Base-by-base conservation (phyloP, 2,329 filamentous ascomycete genomes). In the Colletotrichum noveboracense region DNA sequence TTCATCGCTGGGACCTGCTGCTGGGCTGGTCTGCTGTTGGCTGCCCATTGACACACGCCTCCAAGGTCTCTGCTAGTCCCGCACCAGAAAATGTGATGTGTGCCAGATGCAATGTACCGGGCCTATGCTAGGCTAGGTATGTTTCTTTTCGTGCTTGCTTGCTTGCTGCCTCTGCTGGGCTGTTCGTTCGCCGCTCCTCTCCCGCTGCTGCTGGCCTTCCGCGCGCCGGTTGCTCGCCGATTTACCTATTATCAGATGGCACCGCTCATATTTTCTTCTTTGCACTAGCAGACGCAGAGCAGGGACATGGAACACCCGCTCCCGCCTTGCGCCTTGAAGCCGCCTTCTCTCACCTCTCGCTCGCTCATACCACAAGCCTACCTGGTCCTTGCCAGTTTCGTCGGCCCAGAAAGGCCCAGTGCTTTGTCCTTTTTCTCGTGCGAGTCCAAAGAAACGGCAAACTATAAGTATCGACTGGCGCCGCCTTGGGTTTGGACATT, bases 381-480 rank as follows among this genome's bases (percentile, higher is more conserved):
- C 62, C 73, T 55, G 73, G 70, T 75, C 73, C 73, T 73, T 75
- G 73, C 64, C 73, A 55, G 43, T 55, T 43, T 61, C 26, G 30
- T 55, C 68, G 61, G 67, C 18, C 66, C 32, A 58, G 58, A 58
- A 21, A 55, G n/a, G 26, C 36, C 61, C 62, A 67, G 73, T 75
- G 69, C 73, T 68, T 72, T 75, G 73, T 75, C 70, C 62, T 75
- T 55, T 64, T 71, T 60, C 56, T 26, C 62, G 61, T 64, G 69
- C 55, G 64, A 64, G 66, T 68, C 62, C 72, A 68, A 64, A 64
- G 64, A 67, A 66, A 65, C 43, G 48, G 36, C 52, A 75, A 77
- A 75, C 38, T 77, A 77, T 77, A 77, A 77, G 72, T 75, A 74
- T 75, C 71, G 43, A 73, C 62, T 38, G 36, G 32, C 67, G 69